Evolutionary conservation across 163 green algal genomes (phyloP).

Genomic region (Volvox carteri): DNA sequence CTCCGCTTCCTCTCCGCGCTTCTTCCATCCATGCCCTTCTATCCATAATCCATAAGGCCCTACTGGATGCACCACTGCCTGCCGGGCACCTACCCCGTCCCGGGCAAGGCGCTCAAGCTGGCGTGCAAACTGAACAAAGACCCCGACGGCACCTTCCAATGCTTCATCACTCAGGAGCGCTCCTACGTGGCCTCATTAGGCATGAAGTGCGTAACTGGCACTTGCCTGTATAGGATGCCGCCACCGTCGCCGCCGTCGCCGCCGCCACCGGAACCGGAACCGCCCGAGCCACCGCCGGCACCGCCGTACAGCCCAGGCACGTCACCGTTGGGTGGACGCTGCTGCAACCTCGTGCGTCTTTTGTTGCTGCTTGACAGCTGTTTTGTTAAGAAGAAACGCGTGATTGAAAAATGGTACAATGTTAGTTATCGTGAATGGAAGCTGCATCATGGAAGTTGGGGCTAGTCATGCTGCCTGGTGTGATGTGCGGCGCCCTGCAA

Average conservation of each 20-base stretch:
- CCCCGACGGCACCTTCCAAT: conserved; percentile 72
- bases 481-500: too few relatives aligned
- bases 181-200: conserved; percentile 72
- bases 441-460: too few relatives aligned
- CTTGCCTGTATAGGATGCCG: conserved; percentile 70
- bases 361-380: too few relatives aligned
- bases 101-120: conserved; percentile 60
- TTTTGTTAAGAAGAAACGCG: too few relatives aligned
- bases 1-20: not conserved
- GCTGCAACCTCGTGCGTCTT: too few relatives aligned
- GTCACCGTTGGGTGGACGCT: not conserved
- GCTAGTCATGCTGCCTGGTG: too few relatives aligned
- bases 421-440: too few relatives aligned
- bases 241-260: conserved; percentile 38
- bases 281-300: not conserved
- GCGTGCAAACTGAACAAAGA: conserved; percentile 60
- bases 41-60: conserved; percentile 1
- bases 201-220: conserved; percentile 72
- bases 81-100: conserved; percentile 63
- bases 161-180: conserved; percentile 75
- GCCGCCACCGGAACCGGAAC: conserved; percentile 37
- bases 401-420: too few relatives aligned
- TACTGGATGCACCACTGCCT: conserved; percentile 78
- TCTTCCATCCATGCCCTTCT: not conserved
- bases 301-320: conserved; percentile 39